Evolutionary conservation across 2,329 filamentous ascomycete species (phyloP).

Genomic region (Colletotrichum paranaense): DNA sequence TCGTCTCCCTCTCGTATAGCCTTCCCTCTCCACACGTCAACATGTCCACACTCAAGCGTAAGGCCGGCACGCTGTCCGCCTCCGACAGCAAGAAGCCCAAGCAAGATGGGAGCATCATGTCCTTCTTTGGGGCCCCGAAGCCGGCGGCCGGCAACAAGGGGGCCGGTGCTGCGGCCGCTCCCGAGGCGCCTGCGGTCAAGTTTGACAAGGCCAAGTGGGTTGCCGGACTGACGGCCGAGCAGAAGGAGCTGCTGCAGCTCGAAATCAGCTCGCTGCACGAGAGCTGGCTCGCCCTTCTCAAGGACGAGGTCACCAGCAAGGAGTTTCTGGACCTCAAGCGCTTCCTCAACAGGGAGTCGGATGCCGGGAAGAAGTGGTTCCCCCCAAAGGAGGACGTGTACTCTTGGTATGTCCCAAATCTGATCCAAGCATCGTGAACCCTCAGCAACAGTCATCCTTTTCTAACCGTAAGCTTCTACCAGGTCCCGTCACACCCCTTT

Average conservation of each 20-base stretch:
- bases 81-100: slow-evolving; percentile 77
- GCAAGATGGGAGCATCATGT: slow-evolving; percentile 82
- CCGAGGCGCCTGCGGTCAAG: slow-evolving; percentile 55
- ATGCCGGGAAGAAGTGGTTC: slow-evolving; percentile 81
- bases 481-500: slow-evolving; percentile 97
- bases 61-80: slow-evolving; percentile 60
- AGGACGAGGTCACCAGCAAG: slow-evolving; percentile 82
- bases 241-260: slow-evolving; percentile 83
- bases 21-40: slow-evolving; percentile 18
- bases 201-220: slow-evolving; percentile 95
- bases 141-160: slow-evolving; percentile 41
- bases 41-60: slow-evolving; percentile 75
- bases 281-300: slow-evolving; percentile 90
- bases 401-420: slow-evolving; percentile 78
- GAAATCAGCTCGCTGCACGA: slow-evolving; percentile 94
- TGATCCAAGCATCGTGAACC: neutral
- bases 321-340: slow-evolving; percentile 90
- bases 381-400: slow-evolving; percentile 92
- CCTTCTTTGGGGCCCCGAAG: slow-evolving; percentile 86
- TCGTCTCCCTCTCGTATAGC: neutral
- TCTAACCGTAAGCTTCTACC: slow-evolving; percentile 36
- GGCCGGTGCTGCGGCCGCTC: slow-evolving; percentile 36
- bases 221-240: slow-evolving; percentile 81
- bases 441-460: neutral
- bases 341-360: slow-evolving; percentile 84